Conservation (phyloP, 768 basidiomycete species). For the Tremella fuciformis region DNA sequence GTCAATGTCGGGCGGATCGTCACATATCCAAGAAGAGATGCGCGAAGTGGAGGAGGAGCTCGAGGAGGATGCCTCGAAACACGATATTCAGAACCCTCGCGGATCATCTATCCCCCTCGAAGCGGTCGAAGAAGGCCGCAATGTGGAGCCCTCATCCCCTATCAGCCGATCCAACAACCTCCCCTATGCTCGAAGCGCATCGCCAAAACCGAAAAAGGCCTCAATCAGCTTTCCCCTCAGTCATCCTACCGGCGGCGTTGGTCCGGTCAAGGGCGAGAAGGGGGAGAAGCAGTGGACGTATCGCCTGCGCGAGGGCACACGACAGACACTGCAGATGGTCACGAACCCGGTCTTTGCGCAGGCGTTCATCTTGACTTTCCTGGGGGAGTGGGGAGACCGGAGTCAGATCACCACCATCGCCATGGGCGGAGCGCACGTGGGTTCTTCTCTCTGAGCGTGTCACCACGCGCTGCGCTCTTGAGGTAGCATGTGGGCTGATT, state of each 20-base stretch:
- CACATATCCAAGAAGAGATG: conserved; percentile 90
- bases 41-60: conserved; percentile 94
- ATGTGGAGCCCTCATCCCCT: conserved; percentile 4
- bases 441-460: conserved; percentile 37
- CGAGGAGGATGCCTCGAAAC: conserved; percentile 66
- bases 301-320: conserved; percentile 60
- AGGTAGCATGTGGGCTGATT: conserved; percentile 4
- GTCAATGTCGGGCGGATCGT: conserved; percentile 71
- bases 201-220: conserved; percentile 13
- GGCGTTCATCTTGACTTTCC: conserved; percentile 87
- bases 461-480: conserved; percentile 1
- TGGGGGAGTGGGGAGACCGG: conserved; percentile 99
- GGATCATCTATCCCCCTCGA: conserved; percentile 61
- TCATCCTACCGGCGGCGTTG: conserved; percentile 18
- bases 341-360: conserved; percentile 93
- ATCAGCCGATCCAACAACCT: conserved; percentile 5
- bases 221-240: conserved; percentile 23
- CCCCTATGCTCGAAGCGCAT: not conserved
- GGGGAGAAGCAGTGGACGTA: conserved; percentile 22
- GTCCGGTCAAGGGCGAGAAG: conserved; percentile 9
- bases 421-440: conserved; percentile 87
- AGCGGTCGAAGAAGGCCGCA: conserved; percentile 69
- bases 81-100: conserved; percentile 39
- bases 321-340: conserved; percentile 77
- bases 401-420: conserved; percentile 97